Base-by-base conservation (phyloP, 2,329 filamentous ascomycete genomes). In the Thelonectria blattea region DNA sequence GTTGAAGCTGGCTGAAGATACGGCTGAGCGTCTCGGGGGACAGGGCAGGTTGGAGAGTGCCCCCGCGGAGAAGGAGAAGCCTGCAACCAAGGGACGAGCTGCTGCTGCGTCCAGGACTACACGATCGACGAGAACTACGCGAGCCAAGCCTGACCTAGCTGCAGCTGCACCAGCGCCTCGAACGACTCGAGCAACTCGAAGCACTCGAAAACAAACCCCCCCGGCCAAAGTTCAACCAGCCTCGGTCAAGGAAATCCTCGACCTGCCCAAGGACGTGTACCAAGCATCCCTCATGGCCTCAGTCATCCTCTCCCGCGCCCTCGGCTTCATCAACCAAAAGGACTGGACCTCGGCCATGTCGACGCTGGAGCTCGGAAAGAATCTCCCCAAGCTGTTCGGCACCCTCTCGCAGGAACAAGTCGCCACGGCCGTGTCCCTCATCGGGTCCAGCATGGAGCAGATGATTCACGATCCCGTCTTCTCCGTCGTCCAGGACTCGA, bases 401-500 rank as follows among this genome's bases (percentile, higher is more conserved):
- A 68, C 73, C 69, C 66, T 80, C 64, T 69, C 77, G 58, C 72
- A 84, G 67, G 80, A 86, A 58, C 84, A 87, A 41, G 81, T 91
- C 56, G 82, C 86, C 11, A 86, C 85, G 58, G 91, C 90, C 18
- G 87, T 87, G 55, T 86, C 89, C 47, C 83, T 91, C 45, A 80
- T 92, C 61, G 83, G 86, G 15, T 84, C 90, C 73, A 90, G 88
- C 63, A 81, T 90, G 68, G 86, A 89, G 48, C 84, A 89, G 69
- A 91, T 97, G 80, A 84, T 88, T 12, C 84, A 85, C 5, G 91
- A 97, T 74, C 89, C 93, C 3, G 90, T 95, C 3, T 96, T 94
- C 74, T 96, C 92, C 17, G 91, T 94, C 10, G 84, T 98, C 15
- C 91, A 94, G 47, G 95, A 99, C 70, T 97, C 95, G 0, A 97